Base-by-base conservation (phyloP, 257 asterid genomes). In the Phtheirospermum japonicum region DNA sequence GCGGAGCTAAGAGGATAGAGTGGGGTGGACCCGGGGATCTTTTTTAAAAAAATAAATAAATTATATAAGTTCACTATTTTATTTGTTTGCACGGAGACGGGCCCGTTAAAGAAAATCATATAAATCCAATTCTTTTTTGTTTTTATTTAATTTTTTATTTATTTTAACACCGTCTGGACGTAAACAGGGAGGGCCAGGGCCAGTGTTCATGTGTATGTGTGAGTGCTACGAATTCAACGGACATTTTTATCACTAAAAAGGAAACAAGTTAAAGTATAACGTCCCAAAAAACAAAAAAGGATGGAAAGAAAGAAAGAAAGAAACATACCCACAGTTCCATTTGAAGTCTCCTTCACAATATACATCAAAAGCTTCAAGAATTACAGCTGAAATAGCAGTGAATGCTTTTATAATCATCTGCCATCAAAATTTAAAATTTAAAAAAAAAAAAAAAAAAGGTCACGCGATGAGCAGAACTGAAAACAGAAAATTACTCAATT, bases 321-420 rank as follows among this genome's bases (percentile, higher is more conserved):
- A 54, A 33, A 7, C 10, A 45, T 81, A 93, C 99, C 99, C 99
- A 71, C 99, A 93, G 70, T 84, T 86, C 97, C 83, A 85, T 77
- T 72, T 83, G 79, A 93, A 93, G 61, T 85, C 97, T 75, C 99
- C 97, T 78, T 93, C 99, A 77, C 99, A 93, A 76, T 93, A 93
- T 61, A 76, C 89, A 78, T 75, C 83, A 79, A 93, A 87, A 61
- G 94, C 95, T 83, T 89, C 97, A 68, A 93, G 97, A 80, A 89
- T 83, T 64, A 89, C 97, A 9, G 97, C 95, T 60, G 81, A 77
- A 74, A 89, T 52, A 67, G 97, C 93, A 51, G 99, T 93, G 59
- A 93, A 52, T 59, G 94, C 82, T 80, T 93, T 93, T 64, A 93
- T 89, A 77, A 93, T 83, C 99, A 93, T 93, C 99, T 93, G 97